phyloP scores from a whole-genome alignment of 257 asterid genomes.

The Cruciata laevipes region DNA sequence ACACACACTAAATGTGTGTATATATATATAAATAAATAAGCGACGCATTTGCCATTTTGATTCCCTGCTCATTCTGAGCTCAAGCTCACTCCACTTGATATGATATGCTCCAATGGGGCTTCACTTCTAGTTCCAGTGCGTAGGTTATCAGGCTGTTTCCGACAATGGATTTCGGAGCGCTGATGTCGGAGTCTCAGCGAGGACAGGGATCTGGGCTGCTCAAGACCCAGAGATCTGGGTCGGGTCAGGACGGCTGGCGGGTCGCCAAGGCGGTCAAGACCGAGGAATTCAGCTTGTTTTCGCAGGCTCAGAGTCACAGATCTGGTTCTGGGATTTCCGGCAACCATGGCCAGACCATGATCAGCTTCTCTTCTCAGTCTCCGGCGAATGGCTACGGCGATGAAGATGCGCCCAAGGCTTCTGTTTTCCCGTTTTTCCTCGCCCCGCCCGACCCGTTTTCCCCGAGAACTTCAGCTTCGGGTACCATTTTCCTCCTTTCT shows the following conservation, averaged over 20 bases:
- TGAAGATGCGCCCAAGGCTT: slow-evolving; percentile 18
- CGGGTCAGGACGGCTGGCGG: slow-evolving; percentile 21
- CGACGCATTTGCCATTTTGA: background rate
- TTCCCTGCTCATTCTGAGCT: background rate
- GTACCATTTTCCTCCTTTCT: background rate
- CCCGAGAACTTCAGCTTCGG: slow-evolving; percentile 22
- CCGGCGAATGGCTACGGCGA: background rate
- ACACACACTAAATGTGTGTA: background rate
- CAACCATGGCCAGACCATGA: slow-evolving; percentile 25
- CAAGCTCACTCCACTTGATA: background rate
- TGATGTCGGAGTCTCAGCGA: slow-evolving; percentile 14
- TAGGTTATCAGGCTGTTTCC: slow-evolving; percentile 2
- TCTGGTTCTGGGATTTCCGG: slow-evolving; percentile 22
- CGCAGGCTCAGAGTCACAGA: slow-evolving; percentile 24
- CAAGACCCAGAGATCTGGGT: slow-evolving; percentile 32
- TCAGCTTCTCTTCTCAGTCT: slow-evolving; percentile 25
- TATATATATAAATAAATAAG: background rate
- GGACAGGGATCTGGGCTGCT: slow-evolving; percentile 27
- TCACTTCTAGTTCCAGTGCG: slow-evolving; percentile 7
- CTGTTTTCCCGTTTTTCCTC: slow-evolving; percentile 27
- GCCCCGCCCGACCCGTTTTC: slow-evolving; percentile 16
- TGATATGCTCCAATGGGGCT: slow-evolving; percentile 17
- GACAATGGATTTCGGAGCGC: slow-evolving; percentile 27
- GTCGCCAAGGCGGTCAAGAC: slow-evolving; percentile 12
- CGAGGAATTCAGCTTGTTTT: slow-evolving; percentile 17